phyloP scores from a whole-genome alignment of 2,329 filamentous ascomycete species.

The Arthroderma uncinatum region DNA sequence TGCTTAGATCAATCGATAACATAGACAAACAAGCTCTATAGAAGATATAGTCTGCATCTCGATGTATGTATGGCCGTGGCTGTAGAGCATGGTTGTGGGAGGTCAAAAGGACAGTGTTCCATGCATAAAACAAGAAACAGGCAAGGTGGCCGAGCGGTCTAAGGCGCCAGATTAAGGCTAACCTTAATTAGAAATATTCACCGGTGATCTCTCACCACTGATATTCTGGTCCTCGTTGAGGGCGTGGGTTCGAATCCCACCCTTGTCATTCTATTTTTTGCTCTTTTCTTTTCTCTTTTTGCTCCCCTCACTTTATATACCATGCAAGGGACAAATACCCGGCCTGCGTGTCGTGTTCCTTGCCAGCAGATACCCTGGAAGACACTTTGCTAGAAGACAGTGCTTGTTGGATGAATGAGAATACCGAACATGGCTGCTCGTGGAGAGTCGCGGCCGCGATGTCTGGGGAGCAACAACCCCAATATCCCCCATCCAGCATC shows the following conservation, averaged over 20 bases:
- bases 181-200: no score
- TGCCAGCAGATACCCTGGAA: neutral
- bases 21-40: no score
- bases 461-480: slow-evolving; percentile 14
- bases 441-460: neutral
- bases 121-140: no score
- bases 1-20: no score
- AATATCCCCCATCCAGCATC: slow-evolving; percentile 14
- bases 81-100: no score
- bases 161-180: neutral
- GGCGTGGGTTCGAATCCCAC: neutral
- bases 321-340: neutral
- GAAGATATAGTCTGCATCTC: no score
- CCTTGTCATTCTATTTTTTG: neutral
- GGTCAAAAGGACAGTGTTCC: no score
- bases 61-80: no score
- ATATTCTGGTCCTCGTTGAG: neutral
- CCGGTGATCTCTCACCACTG: no score
- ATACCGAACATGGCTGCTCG: neutral
- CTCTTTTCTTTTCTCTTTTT: neutral
- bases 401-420: neutral
- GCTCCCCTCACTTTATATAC: neutral
- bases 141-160: neutral
- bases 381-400: neutral
- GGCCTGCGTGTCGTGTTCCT: neutral